Conservation (phyloP, 2,329 filamentous ascomycete species). For the Grosmannia huntii region DNA sequence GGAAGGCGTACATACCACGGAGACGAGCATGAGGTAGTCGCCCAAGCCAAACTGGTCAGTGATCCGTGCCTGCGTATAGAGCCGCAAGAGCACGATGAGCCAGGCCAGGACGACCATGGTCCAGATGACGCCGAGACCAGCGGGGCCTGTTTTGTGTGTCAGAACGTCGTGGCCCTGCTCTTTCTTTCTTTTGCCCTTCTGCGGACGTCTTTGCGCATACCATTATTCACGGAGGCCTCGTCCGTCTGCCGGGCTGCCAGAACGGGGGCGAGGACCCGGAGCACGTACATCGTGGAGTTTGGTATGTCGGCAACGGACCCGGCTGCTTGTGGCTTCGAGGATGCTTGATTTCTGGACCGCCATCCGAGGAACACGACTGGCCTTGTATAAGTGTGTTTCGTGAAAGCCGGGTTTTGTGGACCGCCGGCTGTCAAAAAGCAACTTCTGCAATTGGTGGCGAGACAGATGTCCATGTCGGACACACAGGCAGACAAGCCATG, state of each 20-base stretch:
- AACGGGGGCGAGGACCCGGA: neutral
- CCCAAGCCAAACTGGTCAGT: neutral
- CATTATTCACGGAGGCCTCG: neutral
- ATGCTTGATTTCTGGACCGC: neutral
- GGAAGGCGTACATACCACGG: neutral
- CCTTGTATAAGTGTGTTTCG: neutral
- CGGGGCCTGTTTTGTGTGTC: neutral
- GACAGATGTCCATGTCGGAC: neutral
- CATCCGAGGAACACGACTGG: neutral
- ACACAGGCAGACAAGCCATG: neutral
- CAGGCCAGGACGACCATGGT: neutral
- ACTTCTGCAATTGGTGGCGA: neutral
- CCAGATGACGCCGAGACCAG: conserved; percentile 3
- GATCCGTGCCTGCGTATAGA: neutral
- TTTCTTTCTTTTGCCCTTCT: neutral
- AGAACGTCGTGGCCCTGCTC: neutral
- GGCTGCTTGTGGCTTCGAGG: neutral
- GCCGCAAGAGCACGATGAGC: neutral
- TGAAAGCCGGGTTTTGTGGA: neutral
- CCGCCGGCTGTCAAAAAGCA: neutral
- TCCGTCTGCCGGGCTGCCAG: neutral
- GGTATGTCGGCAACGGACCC: neutral
- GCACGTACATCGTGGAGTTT: neutral
- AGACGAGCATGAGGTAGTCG: conserved; percentile 1
- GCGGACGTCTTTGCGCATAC: neutral